Evolutionary conservation across 2,329 filamentous ascomycete genomes (phyloP).

Genomic region (Aspergillus glaucus): DNA sequence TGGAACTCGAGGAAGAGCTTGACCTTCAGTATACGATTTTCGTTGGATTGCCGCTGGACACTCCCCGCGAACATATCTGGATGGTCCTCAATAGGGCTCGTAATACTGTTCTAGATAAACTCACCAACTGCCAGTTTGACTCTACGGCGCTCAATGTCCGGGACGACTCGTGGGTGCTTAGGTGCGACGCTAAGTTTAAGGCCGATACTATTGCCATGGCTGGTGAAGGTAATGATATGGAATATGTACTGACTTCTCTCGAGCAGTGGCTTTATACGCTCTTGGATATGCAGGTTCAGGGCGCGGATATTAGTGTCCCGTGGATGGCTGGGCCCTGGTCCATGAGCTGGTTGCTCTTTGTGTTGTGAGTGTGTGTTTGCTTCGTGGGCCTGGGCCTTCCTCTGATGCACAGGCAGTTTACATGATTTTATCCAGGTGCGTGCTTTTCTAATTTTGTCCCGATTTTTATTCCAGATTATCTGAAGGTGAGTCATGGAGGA

Average conservation of each 20-base stretch:
- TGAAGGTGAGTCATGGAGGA: background rate
- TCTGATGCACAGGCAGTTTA: background rate
- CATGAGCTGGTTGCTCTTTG: background rate
- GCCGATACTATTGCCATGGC: background rate
- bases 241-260: background rate
- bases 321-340: background rate
- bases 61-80: too few relatives aligned
- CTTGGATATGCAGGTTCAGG: background rate
- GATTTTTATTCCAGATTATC: background rate
- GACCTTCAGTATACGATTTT: background rate
- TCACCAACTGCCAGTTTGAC: too few relatives aligned
- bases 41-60: background rate
- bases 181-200: background rate
- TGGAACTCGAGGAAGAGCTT: background rate
- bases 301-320: background rate
- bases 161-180: too few relatives aligned
- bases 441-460: background rate
- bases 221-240: background rate
- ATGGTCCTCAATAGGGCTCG: too few relatives aligned
- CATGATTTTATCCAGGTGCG: too few relatives aligned
- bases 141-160: too few relatives aligned
- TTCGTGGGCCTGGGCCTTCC: background rate
- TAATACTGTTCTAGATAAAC: too few relatives aligned
- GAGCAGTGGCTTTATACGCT: background rate
- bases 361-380: too few relatives aligned